These are phyloP conservation scores for Ogataea ganodermae DNA, from an alignment of 805 yeast species.

Conservation along the genomic window DNA sequence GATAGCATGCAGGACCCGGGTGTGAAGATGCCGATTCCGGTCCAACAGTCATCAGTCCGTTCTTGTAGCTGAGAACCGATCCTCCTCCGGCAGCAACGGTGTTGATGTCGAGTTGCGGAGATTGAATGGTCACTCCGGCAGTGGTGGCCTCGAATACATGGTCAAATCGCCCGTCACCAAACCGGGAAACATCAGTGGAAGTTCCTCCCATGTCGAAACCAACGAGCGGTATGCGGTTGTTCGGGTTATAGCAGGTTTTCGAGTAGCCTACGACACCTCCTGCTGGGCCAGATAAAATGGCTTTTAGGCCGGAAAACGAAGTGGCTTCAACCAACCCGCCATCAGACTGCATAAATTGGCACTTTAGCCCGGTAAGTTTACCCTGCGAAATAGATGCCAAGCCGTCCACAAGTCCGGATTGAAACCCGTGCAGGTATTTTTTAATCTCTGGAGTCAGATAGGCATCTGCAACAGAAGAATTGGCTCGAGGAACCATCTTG, in stretches of 20 bases:
- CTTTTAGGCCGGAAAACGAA: conserved; percentile 81
- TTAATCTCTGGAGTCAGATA: conserved; percentile 79
- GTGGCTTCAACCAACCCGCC: conserved; percentile 90
- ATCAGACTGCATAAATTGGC: conserved; percentile 94
- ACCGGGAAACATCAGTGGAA: conserved; percentile 81
- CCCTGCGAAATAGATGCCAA: conserved; percentile 38
- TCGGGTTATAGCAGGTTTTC: conserved; percentile 66
- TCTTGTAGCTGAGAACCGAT: conserved; percentile 63
- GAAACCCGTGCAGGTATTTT: conserved; percentile 61
- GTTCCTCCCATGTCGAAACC: conserved; percentile 95
- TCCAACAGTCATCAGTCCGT: conserved; percentile 80
- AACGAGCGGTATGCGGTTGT: conserved; percentile 60
- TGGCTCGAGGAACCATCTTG: conserved; percentile 71
- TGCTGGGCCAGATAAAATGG: conserved; percentile 94
- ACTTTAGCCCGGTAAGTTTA: conserved; percentile 46
- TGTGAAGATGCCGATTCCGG: conserved; percentile 87
- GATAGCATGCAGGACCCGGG: conserved; percentile 87
- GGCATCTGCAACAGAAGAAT: conserved; percentile 82
- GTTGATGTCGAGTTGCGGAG: conserved; percentile 80
- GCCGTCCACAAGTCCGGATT: conserved; percentile 59
- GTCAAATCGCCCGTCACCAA: conserved; percentile 63
- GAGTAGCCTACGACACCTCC: conserved; percentile 97
- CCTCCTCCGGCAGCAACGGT: conserved; percentile 91
- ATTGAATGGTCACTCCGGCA: conserved; percentile 80
- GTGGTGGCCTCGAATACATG: conserved; percentile 83